These are phyloP conservation scores for Tulasnella sp. DNA, from an alignment of 768 basidiomycete genomes.

Conservation along the genomic window DNA sequence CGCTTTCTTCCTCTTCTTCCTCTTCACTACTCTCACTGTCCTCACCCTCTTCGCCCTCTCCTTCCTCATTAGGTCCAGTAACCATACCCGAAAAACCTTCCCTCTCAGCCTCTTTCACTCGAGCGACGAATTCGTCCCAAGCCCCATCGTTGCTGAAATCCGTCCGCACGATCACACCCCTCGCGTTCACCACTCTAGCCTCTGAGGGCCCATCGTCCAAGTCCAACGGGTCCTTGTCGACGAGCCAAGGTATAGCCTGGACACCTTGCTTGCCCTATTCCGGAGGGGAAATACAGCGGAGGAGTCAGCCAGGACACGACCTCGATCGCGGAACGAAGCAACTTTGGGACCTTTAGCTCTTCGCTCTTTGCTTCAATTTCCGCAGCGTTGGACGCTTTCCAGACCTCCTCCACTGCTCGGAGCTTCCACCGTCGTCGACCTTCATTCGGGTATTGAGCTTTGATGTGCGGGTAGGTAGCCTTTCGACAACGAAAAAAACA, in stretches of 20 bases:
- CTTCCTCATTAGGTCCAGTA: conserved; percentile 9
- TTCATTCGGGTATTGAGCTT: conserved; percentile 5
- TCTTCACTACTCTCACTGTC: conserved; percentile 27
- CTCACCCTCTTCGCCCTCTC: conserved; percentile 16
- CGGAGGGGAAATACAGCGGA: neutral
- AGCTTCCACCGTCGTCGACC: conserved; percentile 16
- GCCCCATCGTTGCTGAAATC: conserved; percentile 61
- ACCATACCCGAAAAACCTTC: conserved; percentile 33
- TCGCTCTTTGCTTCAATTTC: neutral
- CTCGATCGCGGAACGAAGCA: neutral
- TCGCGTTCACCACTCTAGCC: neutral
- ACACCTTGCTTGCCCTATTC: neutral
- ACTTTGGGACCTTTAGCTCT: neutral
- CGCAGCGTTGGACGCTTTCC: neutral
- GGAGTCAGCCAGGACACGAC: neutral
- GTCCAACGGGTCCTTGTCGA: conserved; percentile 18
- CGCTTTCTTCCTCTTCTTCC: conserved; percentile 26
- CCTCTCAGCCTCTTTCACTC: conserved; percentile 48
- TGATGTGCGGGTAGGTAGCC: neutral
- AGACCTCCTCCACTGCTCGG: conserved; percentile 7
- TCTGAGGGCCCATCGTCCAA: conserved; percentile 5
- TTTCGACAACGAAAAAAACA: neutral
- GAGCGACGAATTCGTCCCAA: conserved; percentile 49
- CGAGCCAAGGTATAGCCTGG: conserved; percentile 7
- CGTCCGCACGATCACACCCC: conserved; percentile 60